Conservation (phyloP, 768 basidiomycete genomes). For the Nidularia sp. region DNA sequence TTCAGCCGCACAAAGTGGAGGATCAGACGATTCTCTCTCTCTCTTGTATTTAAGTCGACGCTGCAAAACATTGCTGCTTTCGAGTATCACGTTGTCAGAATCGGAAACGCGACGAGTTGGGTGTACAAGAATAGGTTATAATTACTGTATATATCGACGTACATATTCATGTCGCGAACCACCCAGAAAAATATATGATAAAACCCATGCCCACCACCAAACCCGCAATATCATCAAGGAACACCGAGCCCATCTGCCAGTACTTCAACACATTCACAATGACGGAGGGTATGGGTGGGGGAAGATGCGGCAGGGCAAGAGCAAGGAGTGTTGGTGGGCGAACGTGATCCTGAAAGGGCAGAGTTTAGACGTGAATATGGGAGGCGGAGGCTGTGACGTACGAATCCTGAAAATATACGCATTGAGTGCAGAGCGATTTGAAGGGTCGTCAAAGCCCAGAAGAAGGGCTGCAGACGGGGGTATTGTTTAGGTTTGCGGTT, state of each 20-base stretch:
- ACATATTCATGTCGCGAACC: conserved; percentile 21
- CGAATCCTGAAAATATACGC: conserved; percentile 67
- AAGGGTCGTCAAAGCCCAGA: conserved; percentile 77
- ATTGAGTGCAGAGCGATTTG: conserved; percentile 69
- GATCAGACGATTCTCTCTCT: no score
- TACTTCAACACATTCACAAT: conserved; percentile 65
- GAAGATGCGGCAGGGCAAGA: conserved; percentile 61
- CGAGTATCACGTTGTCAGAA: no score
- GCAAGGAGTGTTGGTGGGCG: conserved; percentile 58
- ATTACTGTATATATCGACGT: conserved; percentile 1
- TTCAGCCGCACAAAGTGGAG: no score
- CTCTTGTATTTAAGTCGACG: no score
- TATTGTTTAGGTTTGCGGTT: no score
- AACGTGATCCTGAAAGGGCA: conserved; percentile 18
- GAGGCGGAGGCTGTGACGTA: conserved; percentile 13
- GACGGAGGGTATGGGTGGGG: conserved; percentile 57
- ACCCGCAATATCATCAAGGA: conserved; percentile 70
- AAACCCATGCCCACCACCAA: conserved; percentile 72
- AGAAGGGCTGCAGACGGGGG: conserved; percentile 39
- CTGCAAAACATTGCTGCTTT: no score
- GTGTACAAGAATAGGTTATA: not conserved
- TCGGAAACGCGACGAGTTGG: not conserved
- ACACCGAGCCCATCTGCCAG: conserved; percentile 58
- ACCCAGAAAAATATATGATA: conserved; percentile 50
- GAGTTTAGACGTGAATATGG: no score